phyloP scores from a whole-genome alignment of 2,329 filamentous ascomycete genomes.

The Clarireedia sp. region DNA sequence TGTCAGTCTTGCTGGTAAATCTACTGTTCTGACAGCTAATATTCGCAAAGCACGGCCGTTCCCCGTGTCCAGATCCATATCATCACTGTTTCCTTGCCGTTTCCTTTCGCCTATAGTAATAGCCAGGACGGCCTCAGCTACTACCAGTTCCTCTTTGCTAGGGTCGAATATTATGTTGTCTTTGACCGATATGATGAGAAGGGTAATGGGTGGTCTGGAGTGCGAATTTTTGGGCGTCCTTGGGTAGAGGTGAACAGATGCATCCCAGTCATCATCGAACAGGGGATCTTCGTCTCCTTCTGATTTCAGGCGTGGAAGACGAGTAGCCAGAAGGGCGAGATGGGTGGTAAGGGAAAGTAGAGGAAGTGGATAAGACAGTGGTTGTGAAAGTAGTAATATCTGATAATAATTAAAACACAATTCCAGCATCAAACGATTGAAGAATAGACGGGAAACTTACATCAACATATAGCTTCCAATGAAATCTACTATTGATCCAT shows the following conservation, averaged over 20 bases:
- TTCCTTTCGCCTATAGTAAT: slow-evolving; percentile 60
- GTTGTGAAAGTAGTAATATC: slow-evolving; percentile 89
- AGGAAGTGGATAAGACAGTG: slow-evolving; percentile 85
- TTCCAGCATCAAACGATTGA: neutral
- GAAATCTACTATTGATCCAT: slow-evolving; percentile 83
- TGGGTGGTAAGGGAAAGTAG: slow-evolving; percentile 89
- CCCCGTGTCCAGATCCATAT: slow-evolving; percentile 35
- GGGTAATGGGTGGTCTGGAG: slow-evolving; percentile 71
- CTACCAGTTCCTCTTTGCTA: slow-evolving; percentile 80
- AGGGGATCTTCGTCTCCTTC: slow-evolving; percentile 92
- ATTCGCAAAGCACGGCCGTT: slow-evolving; percentile 44
- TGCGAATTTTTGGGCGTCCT: slow-evolving; percentile 20
- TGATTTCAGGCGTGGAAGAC: slow-evolving; percentile 76
- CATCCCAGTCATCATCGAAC: slow-evolving; percentile 97
- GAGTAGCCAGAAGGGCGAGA: slow-evolving; percentile 81
- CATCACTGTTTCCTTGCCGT: slow-evolving; percentile 17
- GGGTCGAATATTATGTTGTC: slow-evolving; percentile 93
- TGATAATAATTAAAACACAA: slow-evolving; percentile 32
- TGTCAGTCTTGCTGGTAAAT: slow-evolving; percentile 66
- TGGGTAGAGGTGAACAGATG: slow-evolving; percentile 65
- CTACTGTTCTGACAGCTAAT: slow-evolving; percentile 63
- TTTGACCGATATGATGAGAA: slow-evolving; percentile 81
- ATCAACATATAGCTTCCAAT: slow-evolving; percentile 95
- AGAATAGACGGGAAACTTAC: slow-evolving; percentile 36
- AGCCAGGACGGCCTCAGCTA: slow-evolving; percentile 82